phyloP scores from a whole-genome alignment of 257 asterid genomes.

The Catharanthus roseus region DNA sequence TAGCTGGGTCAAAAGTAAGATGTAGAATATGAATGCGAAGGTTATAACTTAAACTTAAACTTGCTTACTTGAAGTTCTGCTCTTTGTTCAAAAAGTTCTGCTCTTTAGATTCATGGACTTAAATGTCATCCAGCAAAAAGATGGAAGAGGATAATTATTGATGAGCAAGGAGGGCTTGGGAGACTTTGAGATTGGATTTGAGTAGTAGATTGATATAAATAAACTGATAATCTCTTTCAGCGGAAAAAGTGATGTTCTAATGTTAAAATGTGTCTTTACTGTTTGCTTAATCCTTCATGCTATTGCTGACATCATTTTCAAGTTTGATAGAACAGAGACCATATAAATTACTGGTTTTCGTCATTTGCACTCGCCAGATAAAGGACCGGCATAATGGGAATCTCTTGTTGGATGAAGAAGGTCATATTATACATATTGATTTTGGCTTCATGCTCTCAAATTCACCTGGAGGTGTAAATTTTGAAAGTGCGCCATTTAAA shows the following conservation, averaged over 20 bases:
- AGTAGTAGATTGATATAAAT: not conserved
- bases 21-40: not conserved
- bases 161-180: not conserved
- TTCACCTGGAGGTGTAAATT: slow-evolving; percentile 99
- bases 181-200: not conserved
- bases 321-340: not conserved
- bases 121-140: not conserved
- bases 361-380: slow-evolving; percentile 23
- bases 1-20: not conserved
- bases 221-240: not conserved
- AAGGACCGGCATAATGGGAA: slow-evolving; percentile 98
- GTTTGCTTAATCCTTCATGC: not conserved
- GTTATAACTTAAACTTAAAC: not conserved
- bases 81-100: not conserved
- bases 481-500: slow-evolving; percentile 98
- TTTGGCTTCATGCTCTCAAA: slow-evolving; percentile 99
- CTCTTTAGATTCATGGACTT: not conserved
- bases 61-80: too few species aligned
- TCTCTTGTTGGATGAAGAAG: slow-evolving; percentile 98
- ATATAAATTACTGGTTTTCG: not conserved
- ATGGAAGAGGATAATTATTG: not conserved
- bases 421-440: slow-evolving; percentile 97
- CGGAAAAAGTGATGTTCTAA: not conserved
- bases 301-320: not conserved
- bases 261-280: not conserved